Base-by-base conservation (phyloP, 2,329 filamentous ascomycete species). In the Aspergillus ustus region DNA sequence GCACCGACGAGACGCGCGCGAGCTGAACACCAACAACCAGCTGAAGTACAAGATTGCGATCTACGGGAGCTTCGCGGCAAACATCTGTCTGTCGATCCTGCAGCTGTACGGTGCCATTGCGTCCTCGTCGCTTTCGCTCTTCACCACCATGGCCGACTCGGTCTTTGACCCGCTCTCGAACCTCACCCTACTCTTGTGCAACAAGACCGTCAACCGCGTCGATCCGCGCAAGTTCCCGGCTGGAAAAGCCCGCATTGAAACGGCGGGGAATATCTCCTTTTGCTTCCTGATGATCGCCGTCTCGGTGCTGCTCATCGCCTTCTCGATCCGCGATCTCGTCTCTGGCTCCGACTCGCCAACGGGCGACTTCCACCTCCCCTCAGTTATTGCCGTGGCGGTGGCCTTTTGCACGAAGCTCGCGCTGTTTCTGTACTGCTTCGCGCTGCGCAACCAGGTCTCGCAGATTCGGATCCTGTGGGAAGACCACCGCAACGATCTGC, bases 71-170 rank as follows among this genome's bases (percentile, higher is more conserved):
- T 92, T 97, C 69, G 86, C 80, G 1, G 94, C 93, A 62, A 98
- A 98, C 71, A 76, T 97, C 60, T 64, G 91, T 29, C 84, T 99
- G 6, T 88, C 93, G 0, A 83, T 84, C 4, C 83, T 99, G 19
- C 95, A 99, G 78, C 81, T 97, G 43, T 99, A 96, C 74, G 95
- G 90, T 48, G 95, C 95, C 63, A 85, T 92, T 50, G 87, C 91
- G 0, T 97, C 93, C 0, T 88, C 90, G 51, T 97, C 93, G n/a
- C 85, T 98, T 40, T 97, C 94, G 5, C 87, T 99, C 51, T 97
- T 98, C 81, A 97, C 95, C 17, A 99, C 94, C 65, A 96, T 96
- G 91, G 94, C 93, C 17, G 95, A 99, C 77, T 89, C 93, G 55
- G 84, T 98, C 67, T 98, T 98, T 79, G 95, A 98, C 73, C 95